Conservation (phyloP, 2,329 filamentous ascomycete species). For the Clonostachys rhizophaga region DNA sequence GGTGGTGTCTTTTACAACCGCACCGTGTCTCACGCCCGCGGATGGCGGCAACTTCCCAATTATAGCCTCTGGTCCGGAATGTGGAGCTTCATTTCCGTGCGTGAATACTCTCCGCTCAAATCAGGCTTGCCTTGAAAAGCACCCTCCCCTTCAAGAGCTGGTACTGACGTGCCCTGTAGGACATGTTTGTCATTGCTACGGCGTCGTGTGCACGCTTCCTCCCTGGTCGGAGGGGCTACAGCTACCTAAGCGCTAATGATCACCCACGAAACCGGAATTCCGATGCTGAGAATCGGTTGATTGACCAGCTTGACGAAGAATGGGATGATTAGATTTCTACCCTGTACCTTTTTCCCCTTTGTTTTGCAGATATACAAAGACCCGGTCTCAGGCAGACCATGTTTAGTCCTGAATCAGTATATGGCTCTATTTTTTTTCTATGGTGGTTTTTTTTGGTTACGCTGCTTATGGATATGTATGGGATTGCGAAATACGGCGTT, state of each 20-base stretch:
- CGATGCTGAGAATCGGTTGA: constrained; percentile 89
- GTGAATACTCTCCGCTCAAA: constrained; percentile 23
- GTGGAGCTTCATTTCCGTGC: constrained; percentile 71
- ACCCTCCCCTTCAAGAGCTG: neutral
- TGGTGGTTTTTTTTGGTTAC: constrained; percentile 1
- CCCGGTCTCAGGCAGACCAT: neutral
- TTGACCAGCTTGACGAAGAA: constrained; percentile 94
- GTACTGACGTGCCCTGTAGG: constrained; percentile 34
- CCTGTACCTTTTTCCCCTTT: neutral
- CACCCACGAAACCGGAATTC: constrained; percentile 41
- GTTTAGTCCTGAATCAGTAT: neutral
- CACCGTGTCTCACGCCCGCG: constrained; percentile 87
- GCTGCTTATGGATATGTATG: neutral
- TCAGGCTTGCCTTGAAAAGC: constrained; percentile 15
- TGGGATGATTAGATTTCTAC: constrained; percentile 72
- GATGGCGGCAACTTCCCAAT: constrained; percentile 94
- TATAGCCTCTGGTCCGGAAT: constrained; percentile 90
- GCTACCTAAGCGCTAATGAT: constrained; percentile 52
- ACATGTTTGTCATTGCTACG: constrained; percentile 62
- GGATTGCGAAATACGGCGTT: neutral
- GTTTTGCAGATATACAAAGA: neutral
- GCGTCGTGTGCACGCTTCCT: constrained; percentile 66
- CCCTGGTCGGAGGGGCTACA: constrained; percentile 63
- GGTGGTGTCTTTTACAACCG: constrained; percentile 95
- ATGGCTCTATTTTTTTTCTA: constrained; percentile 5